Evolutionary conservation across 352 stramenopile genomes (phyloP), one percentile per base, ranked within the genome.

Genomic region (Pythium insidiosum): DNA sequence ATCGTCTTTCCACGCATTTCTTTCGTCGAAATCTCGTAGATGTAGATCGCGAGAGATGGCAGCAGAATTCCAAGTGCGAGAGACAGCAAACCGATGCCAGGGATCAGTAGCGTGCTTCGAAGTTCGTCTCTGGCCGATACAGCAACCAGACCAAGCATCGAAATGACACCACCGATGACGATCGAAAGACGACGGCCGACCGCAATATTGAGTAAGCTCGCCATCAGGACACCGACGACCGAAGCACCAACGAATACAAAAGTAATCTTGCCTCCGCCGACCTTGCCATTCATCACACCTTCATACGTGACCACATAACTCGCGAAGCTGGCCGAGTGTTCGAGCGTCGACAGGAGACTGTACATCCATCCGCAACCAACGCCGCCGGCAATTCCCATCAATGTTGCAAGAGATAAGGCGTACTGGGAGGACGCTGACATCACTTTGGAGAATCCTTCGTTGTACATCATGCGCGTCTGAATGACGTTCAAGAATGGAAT

Each of bases 401-500:
- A 77, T 7, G 68, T 57, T 2, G 73, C 73, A 24, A 88, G 53
- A 11, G 73, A 86, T 37, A 88, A 80, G 4, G 75, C 71, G 51
- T 88, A 88, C 54, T 88, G 75, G 23, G 73, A 86, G 4, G 75
- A 85, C 11, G 68, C 75, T 6, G 75, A 88, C 60, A 88, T 76
- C 44, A 86, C 73, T 53, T 83, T 74, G 2, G 73, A 84, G 50
- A 88, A 88, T 3, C 75, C 75, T 65, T 88, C 63, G 56, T 88
- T 88, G 66, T 88, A 88, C 75, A 88, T 88, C 75, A 88, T 88
- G 49, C 75, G 72, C 38, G 75, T 86, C 59, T 88, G 75, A 43
- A 88, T 84, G 21, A 88, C 43, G 48, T 85, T 86, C 38, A 88
- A 55, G 43, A 88, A 88, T 37, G 75, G 75, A 40, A 84, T 73